phyloP scores from a whole-genome alignment of 306 rosid genomes.

The Comarum palustre region DNA sequence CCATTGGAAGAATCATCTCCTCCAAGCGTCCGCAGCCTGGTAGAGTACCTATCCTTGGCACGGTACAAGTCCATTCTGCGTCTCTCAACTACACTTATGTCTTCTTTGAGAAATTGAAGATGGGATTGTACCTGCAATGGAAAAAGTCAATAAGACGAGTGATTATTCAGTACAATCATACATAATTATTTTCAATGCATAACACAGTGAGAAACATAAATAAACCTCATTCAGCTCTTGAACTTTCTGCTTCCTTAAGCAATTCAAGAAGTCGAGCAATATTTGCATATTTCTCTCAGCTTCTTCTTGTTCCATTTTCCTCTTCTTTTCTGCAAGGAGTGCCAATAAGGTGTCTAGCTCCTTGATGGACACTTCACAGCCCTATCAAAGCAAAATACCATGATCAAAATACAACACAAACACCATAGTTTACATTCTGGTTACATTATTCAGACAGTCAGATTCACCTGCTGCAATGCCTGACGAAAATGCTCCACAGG shows the following conservation, averaged over 20 bases:
- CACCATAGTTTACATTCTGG: neutral
- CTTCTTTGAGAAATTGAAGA: constrained; percentile 90
- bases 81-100: constrained; percentile 76
- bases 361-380: constrained; percentile 82
- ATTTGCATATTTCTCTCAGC: constrained; percentile 96
- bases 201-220: constrained; percentile 4
- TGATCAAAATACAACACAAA: neutral
- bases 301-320: constrained; percentile 98
- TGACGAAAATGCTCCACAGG: constrained; percentile 84
- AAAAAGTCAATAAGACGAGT: neutral
- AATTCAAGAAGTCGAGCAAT: constrained; percentile 77
- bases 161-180: neutral
- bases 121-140: constrained; percentile 72
- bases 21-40: constrained; percentile 72
- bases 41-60: constrained; percentile 59
- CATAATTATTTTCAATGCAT: neutral
- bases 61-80: constrained; percentile 78
- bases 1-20: constrained; percentile 45
- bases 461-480: constrained; percentile 70
- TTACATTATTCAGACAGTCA: neutral
- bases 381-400: constrained; percentile 43
- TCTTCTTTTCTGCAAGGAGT: constrained; percentile 81
- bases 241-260: constrained; percentile 79
- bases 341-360: constrained; percentile 76
- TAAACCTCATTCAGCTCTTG: constrained; percentile 82